phyloP scores from a whole-genome alignment of 805 yeast genomes.

The Suhomyces sp. region DNA sequence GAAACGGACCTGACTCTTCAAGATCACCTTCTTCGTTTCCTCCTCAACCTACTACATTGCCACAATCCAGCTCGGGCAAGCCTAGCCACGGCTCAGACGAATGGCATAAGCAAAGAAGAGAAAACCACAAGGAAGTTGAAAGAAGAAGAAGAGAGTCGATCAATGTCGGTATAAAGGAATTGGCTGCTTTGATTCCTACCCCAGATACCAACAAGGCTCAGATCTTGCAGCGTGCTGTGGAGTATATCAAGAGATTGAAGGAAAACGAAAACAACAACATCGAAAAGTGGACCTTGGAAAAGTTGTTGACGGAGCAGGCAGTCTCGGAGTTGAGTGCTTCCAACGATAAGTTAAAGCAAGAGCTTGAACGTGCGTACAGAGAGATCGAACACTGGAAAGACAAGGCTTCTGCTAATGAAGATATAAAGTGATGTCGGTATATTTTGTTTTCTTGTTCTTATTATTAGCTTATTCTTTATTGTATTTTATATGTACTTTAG shows the following conservation, averaged over 20 bases:
- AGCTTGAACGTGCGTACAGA: constrained; percentile 86
- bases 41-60: constrained; percentile 37
- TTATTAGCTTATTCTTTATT: constrained; percentile 3
- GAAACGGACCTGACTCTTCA: neutral
- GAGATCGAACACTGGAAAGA: constrained; percentile 84
- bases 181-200: constrained; percentile 75
- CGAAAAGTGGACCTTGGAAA: constrained; percentile 94
- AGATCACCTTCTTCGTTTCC: constrained; percentile 4
- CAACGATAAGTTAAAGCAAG: constrained; percentile 83
- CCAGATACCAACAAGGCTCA: constrained; percentile 89
- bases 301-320: constrained; percentile 87
- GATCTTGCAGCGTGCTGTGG: constrained; percentile 83
- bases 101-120: constrained; percentile 79
- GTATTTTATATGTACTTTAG: constrained; percentile 8
- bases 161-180: constrained; percentile 78
- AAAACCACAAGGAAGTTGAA: constrained; percentile 94
- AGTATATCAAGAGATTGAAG: constrained; percentile 83
- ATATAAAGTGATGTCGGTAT: constrained; percentile 7
- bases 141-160: constrained; percentile 87
- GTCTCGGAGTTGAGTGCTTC: constrained; percentile 79
- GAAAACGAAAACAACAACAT: constrained; percentile 86
- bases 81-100: constrained; percentile 76
- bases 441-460: constrained; percentile 1
- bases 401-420: constrained; percentile 21
- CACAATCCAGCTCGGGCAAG: constrained; percentile 31